Base-by-base conservation (phyloP, 768 basidiomycete genomes). In the Tubosaeta brunneosetosa region DNA sequence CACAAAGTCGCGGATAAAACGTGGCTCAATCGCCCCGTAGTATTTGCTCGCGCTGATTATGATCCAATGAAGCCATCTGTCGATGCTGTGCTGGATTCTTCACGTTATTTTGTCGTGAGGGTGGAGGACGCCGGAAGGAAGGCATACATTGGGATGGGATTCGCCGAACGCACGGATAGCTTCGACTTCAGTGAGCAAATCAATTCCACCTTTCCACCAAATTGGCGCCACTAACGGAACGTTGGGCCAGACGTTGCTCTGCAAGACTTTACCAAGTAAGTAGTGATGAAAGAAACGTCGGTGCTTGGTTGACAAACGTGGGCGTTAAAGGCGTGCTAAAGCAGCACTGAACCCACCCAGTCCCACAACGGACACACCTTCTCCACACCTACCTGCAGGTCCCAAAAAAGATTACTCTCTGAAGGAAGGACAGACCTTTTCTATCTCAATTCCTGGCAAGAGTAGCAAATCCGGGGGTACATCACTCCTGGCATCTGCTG, bases 71-170 rank as follows among this genome's bases (percentile, higher is more conserved):
- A 83, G 52, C 90, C 91, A 5, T 85, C 81, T 27, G 90, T 97
- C n/a, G 94, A 97, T 59, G 88, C 91, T n/a, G 93, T 94, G 14
- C 77, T 97, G 26, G 94, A 97, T 67, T 94, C 92, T 1, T 94
- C 93, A 11, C 83, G 94, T 44, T 97, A 97, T 67, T 97, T 97
- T 65, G 94, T 95, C 14, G 75, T 97, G 38, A 80, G 91, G 49
- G 88, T 97, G 3, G 94, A 97, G 67, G 93, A 94, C 60, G 77
- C 75, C 14, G 91, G 91, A 19, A 84, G 80, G 68, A 88, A 90
- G 66, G 94, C 94, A 2, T 94, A 91, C 63, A 91, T 97, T 52
- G 94, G 94, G 6, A 86, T 97, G 80, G 94, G 94, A 14, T 97
- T 94, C 67, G 79, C 80, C 19, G 93, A 94, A 65, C 80, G 92